Conservation (phyloP, 2,329 filamentous ascomycete species). For the Fusarium pseudocircinatum region DNA sequence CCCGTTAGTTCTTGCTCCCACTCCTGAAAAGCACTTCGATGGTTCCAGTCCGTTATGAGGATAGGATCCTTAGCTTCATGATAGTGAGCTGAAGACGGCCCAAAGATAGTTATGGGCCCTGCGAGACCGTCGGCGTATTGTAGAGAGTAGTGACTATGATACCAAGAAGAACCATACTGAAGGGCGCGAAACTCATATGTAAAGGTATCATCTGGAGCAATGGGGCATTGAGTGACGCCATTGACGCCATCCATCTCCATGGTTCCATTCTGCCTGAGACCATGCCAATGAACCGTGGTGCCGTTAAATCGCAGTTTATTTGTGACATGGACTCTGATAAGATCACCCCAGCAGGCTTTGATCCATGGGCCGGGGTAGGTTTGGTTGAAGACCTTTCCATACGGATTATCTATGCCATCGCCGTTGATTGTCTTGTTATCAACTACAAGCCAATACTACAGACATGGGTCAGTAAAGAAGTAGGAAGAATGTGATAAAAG, state of each 20-base stretch:
- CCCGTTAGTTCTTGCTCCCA: background rate
- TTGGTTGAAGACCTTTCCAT: slow-evolving; percentile 7
- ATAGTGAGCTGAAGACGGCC: slow-evolving; percentile 5
- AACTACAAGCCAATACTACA: background rate
- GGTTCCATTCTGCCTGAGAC: background rate
- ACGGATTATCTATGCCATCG: background rate
- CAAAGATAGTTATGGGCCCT: slow-evolving; percentile 25
- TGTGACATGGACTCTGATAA: background rate
- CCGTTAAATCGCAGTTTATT: background rate
- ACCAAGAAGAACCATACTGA: slow-evolving; percentile 31
- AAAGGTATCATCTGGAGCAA: background rate
- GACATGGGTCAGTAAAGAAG: background rate
- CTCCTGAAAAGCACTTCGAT: slow-evolving; percentile 7
- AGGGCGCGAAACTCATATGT: slow-evolving; percentile 23
- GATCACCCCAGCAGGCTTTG: background rate
- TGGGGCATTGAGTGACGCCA: background rate
- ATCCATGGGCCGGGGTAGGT: background rate
- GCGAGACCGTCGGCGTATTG: slow-evolving; percentile 31
- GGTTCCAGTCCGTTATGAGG: slow-evolving; percentile 8
- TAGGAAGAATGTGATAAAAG: too few relatives aligned
- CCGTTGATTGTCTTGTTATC: slow-evolving; percentile 2
- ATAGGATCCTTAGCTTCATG: slow-evolving; percentile 1
- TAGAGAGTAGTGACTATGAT: slow-evolving; percentile 32
- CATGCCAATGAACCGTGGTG: background rate
- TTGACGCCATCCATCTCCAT: background rate